Conservation (phyloP, 2,329 filamentous ascomycete genomes). For the Sporothrix mexicana region DNA sequence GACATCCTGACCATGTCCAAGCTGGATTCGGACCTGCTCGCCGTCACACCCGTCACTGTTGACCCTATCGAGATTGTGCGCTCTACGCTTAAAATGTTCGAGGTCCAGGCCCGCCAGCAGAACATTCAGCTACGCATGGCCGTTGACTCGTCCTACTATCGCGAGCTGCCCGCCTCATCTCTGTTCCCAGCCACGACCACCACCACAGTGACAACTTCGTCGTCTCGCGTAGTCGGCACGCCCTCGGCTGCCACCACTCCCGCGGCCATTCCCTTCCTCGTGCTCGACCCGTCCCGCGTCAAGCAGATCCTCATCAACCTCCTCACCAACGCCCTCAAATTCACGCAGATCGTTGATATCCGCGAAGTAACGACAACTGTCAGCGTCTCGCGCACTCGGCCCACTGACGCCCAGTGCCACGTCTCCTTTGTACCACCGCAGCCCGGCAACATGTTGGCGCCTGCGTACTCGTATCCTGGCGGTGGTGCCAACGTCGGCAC, state of each 20-base stretch:
- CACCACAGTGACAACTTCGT: conserved; percentile 35
- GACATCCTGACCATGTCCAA: conserved; percentile 77
- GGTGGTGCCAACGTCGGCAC: conserved; percentile 5
- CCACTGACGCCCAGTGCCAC: conserved; percentile 49
- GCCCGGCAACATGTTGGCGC: conserved; percentile 29
- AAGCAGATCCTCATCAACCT: conserved; percentile 82
- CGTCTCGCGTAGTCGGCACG: neutral
- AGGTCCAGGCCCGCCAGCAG: conserved; percentile 72
- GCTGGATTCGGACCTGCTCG: conserved; percentile 74
- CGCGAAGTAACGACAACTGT: conserved; percentile 60
- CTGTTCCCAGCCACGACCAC: neutral
- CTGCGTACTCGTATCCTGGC: conserved; percentile 23
- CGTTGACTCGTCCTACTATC: conserved; percentile 65
- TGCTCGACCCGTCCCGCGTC: conserved; percentile 74
- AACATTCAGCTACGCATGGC: conserved; percentile 70
- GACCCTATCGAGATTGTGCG: conserved; percentile 71
- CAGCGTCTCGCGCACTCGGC: conserved; percentile 51
- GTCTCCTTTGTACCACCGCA: conserved; percentile 68
- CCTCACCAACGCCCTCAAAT: conserved; percentile 81
- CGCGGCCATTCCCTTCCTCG: conserved; percentile 65
- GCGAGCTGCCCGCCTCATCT: conserved; percentile 15
- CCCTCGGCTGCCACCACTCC: conserved; percentile 42
- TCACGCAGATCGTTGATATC: conserved; percentile 68
- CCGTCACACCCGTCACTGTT: conserved; percentile 72
- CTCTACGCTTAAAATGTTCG: conserved; percentile 76